Conservation (phyloP, 768 basidiomycete species). For the Leccinum broughii region DNA sequence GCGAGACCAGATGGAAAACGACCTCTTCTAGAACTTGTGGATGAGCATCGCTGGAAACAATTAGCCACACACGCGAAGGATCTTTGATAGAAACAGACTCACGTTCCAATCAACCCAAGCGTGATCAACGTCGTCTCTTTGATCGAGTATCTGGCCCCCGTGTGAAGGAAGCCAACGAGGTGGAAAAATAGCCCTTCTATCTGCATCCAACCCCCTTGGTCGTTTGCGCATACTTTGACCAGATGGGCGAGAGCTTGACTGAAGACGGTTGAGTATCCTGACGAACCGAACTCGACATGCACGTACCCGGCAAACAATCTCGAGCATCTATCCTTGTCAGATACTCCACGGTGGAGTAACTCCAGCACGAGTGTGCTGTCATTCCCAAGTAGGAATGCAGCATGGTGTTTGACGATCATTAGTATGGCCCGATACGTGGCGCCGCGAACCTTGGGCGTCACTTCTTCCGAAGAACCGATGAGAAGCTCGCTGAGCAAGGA, state of each 20-base stretch:
- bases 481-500: conserved; percentile 39
- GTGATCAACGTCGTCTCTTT: conserved; percentile 68
- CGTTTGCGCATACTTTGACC: conserved; percentile 42
- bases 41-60: conserved; percentile 44
- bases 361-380: conserved; percentile 36
- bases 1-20: conserved; percentile 61
- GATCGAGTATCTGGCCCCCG: conserved; percentile 41
- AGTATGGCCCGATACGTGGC: conserved; percentile 43
- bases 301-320: conserved; percentile 71
- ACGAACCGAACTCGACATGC: neutral
- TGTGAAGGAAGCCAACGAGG: conserved; percentile 51
- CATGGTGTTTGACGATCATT: conserved; percentile 45
- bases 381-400: conserved; percentile 26
- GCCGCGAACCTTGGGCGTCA: conserved; percentile 47
- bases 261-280: conserved; percentile 14
- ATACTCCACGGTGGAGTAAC: conserved; percentile 49
- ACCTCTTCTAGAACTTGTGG: conserved; percentile 56
- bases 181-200: conserved; percentile 45
- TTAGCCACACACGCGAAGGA: conserved; percentile 5
- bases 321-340: conserved; percentile 55
- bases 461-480: conserved; percentile 47
- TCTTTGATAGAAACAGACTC: neutral
- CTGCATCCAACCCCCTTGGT: conserved; percentile 34
- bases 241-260: conserved; percentile 49
- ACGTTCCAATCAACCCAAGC: conserved; percentile 56